Base-by-base conservation (phyloP, 306 rosid species). In the Gastrolobium villosum region DNA sequence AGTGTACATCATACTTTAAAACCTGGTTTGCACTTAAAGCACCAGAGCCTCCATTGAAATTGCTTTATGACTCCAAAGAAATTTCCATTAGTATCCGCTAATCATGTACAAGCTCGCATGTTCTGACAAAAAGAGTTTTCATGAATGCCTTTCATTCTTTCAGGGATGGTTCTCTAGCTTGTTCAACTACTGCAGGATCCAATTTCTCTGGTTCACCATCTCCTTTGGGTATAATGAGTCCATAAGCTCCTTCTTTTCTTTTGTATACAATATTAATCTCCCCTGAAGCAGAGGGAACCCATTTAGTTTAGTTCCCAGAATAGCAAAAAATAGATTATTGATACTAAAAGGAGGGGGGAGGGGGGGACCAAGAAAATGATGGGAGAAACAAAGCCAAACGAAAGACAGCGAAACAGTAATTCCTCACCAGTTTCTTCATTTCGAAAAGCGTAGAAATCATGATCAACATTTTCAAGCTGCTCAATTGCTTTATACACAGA, bases 381-480 rank as follows among this genome's bases (percentile, higher is more conserved):
- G 48, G 5, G 52, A 60, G 40, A 61, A 69, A 65, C 77, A 57
- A 70, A 49, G 39, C 44, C 56, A 28, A 59, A 36, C 5, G n/a
- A 71, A 74, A 79, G 67, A 70, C 30, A 70, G 41, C 31, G 36
- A 45, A 3, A 30, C 5, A 15, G 34, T 15, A 63, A 11, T 48
- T 62, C 60, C 83, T 43, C 81, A 94, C 99, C 97, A 37, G 95
- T 92, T 86, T 92, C 95, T 92, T 94, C 99, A 59, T 94, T 94
- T 81, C 93, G 86, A 81, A 94, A 94, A 82, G 81, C 97, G 79
- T 92, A 94, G 72, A 94, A 92, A 87, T 89, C 97, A 59, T 94
- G 99, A 83, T 91, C 89, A 83, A 94, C 81, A 74, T 90, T 92
- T 79, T 87, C 94, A 49, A 94, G 90, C 76, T 94, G 99, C 70